A percentile compares a stretch with the other conserved stretches of the same genome.
Evolutionary conservation across 139 green algal species (phyloP).

Genomic region (Chloropicon primus): DNA sequence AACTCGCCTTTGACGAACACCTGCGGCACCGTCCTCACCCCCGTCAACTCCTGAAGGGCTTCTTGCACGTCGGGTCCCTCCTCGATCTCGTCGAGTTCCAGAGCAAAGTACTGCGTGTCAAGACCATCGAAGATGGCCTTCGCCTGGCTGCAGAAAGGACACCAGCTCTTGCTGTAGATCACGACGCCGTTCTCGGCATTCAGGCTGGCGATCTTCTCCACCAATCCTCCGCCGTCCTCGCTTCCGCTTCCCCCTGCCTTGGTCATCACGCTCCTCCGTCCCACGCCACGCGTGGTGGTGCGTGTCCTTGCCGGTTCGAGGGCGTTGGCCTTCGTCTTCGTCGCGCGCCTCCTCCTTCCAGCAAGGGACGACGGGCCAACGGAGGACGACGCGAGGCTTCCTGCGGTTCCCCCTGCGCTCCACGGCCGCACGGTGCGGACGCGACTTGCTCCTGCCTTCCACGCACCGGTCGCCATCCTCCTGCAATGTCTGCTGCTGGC

Average conservation of each 20-base stretch:
- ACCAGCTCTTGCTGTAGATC: constrained; percentile 25
- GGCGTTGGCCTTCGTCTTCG: too few species aligned
- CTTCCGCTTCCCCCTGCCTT: neutral
- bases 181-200: constrained; percentile 18
- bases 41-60: constrained; percentile 32
- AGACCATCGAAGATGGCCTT: constrained; percentile 45
- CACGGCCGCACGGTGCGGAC: too few species aligned
- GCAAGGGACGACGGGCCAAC: too few species aligned
- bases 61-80: constrained; percentile 50
- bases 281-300: too few species aligned
- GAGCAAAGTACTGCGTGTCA: constrained; percentile 32
- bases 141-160: constrained; percentile 35
- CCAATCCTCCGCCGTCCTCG: neutral
- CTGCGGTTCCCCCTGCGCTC: too few species aligned
- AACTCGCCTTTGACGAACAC: constrained; percentile 57
- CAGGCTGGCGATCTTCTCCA: neutral
- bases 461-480: too few species aligned
- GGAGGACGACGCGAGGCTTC: too few species aligned
- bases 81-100: constrained; percentile 45
- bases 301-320: too few species aligned
- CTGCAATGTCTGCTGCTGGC: too few species aligned
- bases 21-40: constrained; percentile 56
- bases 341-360: too few species aligned
- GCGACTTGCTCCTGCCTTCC: too few species aligned
- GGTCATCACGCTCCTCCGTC: neutral